Evolutionary conservation across 2,329 filamentous ascomycete species (phyloP).

Genomic region (Cladophialophora bantiana): DNA sequence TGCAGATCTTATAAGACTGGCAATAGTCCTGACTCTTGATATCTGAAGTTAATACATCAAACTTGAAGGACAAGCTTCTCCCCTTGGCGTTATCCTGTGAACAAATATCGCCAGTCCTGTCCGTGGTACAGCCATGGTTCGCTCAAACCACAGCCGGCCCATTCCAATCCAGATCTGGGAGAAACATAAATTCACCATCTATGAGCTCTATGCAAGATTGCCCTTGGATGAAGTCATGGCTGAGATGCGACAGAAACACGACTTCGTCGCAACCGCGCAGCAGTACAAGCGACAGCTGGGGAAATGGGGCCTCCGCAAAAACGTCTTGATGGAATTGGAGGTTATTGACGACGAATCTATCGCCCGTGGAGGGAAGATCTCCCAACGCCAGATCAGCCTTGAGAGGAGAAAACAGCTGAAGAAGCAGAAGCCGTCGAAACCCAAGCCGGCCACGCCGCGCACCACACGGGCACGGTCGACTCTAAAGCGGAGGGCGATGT

Average conservation of each 20-base stretch:
- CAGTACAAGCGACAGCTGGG: slow-evolving; percentile 13
- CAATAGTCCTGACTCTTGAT: not conserved
- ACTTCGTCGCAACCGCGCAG: slow-evolving; percentile 5
- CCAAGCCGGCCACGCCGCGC: not conserved
- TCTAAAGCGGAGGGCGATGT: not conserved
- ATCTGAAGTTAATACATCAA: not conserved
- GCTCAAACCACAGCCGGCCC: slow-evolving; percentile 5
- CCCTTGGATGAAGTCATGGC: slow-evolving; percentile 3
- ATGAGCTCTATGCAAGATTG: not conserved
- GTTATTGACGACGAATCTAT: slow-evolving; percentile 6
- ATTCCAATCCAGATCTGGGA: slow-evolving; percentile 3
- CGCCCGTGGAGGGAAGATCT: slow-evolving; percentile 8
- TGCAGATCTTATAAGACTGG: slow-evolving; percentile 3
- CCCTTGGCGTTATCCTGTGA: not conserved
- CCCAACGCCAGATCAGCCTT: slow-evolving; percentile 5
- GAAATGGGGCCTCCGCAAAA: slow-evolving; percentile 12
- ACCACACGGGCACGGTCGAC: not conserved
- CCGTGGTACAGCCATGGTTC: not conserved
- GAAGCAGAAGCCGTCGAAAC: not conserved
- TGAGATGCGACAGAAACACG: slow-evolving; percentile 5
- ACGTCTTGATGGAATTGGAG: slow-evolving; percentile 1
- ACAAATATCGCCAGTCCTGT: not conserved
- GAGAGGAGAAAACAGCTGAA: slow-evolving; percentile 6
- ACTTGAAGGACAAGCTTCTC: not conserved
- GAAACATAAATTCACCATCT: slow-evolving; percentile 8